Evolutionary conservation across 805 yeast genomes (phyloP), one percentile per base, ranked within the genome.

Genomic region (Lachancea nothofagi): DNA sequence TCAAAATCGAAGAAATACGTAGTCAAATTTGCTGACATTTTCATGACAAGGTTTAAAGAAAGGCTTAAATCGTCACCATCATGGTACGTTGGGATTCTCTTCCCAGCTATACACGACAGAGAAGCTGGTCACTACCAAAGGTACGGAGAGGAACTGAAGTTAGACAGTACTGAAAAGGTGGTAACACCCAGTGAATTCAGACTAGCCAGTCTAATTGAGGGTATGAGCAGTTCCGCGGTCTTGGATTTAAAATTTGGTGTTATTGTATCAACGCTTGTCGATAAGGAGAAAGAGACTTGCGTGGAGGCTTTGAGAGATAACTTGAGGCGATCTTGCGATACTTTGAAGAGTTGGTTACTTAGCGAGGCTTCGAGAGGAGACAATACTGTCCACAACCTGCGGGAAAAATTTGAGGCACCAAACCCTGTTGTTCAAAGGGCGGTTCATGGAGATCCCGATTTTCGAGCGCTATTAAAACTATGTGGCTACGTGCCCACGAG

Each of bases 1-100:
- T 61, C 77, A 0, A 55, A 59, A 14, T 66, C 78, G 3, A 66
- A 86, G 42, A 67, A 65, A 22, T 87, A 81, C 41, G 72, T 83
- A 9, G 80, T 77, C 26, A 74, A 78, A 33, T 79, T 90, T 49
- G 64, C 83, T 25, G 68, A 70, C 17, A 78, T 80, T 49, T 87
- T 71, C 49, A 76, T 86, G 75, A 71, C 74, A 40, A 74, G 74
- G 46, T 68, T 79, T 50, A 75, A 65, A 33, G 64, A 60, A 53
- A 71, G 64, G 43, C 66, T 70, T 41, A 67, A 61, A 17, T 69
- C 57, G 49, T 72, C 79, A 46, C 89, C 74, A 34, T 65, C 71
- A 39, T 71, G 71, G 51, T 77, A 59, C 46, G 65, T 75, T 5
- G 95, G 87, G 52, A 51, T 90, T 3, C 62, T 87, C 37, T 85